Evolutionary conservation across 306 rosid genomes (phyloP).

Genomic region (Sphenostylis stenocarpa): DNA sequence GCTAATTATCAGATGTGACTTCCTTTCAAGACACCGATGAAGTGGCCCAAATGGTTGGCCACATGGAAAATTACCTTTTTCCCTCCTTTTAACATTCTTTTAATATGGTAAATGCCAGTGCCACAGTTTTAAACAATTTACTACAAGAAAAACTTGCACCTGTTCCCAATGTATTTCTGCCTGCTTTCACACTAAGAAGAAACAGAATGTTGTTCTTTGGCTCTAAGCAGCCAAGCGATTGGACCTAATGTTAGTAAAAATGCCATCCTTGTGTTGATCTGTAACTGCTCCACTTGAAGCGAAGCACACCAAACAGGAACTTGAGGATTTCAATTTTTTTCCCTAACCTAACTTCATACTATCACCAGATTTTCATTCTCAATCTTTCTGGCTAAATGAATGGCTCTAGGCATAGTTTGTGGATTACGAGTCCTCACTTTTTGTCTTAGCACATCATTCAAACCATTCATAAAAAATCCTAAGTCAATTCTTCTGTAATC

Average conservation of each 20-base stretch:
- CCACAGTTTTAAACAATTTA: neutral
- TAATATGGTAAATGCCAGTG: neutral
- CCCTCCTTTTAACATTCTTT: neutral
- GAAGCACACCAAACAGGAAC: neutral
- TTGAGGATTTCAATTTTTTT: neutral
- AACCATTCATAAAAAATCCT: neutral
- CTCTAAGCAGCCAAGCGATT: neutral
- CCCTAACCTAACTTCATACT: neutral
- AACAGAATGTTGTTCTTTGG: neutral
- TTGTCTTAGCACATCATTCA: neutral
- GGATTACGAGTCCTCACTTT: neutral
- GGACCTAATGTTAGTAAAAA: neutral
- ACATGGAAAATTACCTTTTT: neutral
- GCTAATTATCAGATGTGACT: neutral
- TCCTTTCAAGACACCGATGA: neutral
- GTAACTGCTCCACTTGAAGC: neutral
- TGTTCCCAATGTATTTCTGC: neutral
- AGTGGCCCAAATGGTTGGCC: neutral
- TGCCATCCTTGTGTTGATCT: neutral
- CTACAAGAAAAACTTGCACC: neutral
- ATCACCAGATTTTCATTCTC: neutral
- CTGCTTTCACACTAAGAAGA: neutral
- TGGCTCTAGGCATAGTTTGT: neutral
- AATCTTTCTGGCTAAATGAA: neutral
- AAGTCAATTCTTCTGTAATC: neutral